phyloP scores from a whole-genome alignment of 2,329 filamentous ascomycete genomes.

The Rutstroemia sp. region DNA sequence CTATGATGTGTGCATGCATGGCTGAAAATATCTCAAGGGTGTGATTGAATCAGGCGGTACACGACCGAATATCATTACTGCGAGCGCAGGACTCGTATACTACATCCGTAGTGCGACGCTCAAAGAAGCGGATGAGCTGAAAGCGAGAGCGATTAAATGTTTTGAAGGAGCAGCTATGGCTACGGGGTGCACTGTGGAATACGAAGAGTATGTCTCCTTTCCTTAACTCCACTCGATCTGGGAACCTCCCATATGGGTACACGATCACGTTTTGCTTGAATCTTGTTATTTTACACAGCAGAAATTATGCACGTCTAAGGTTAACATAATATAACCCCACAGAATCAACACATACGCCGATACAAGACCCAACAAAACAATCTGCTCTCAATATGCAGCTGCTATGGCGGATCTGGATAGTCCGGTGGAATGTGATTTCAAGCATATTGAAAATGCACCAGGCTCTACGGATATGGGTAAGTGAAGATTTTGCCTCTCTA shows the following conservation, averaged over 20 bases:
- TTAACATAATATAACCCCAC: too few species aligned
- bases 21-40: background rate
- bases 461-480: slow-evolving; percentile 27
- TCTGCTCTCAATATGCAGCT: slow-evolving; percentile 16
- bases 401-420: slow-evolving; percentile 14
- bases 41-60: slow-evolving; percentile 27
- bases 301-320: background rate
- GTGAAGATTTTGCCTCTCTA: too few species aligned
- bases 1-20: background rate
- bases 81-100: slow-evolving; percentile 14
- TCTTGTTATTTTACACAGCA: too few species aligned
- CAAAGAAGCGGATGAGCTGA: slow-evolving; percentile 12
- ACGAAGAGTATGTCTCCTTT: slow-evolving; percentile 26
- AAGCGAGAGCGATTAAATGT: slow-evolving; percentile 17
- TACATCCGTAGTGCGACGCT: slow-evolving; percentile 16
- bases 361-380: slow-evolving; percentile 13
- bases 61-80: slow-evolving; percentile 34
- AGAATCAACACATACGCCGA: slow-evolving; percentile 21
- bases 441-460: slow-evolving; percentile 8
- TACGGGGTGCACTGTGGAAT: slow-evolving; percentile 21
- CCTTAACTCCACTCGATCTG: background rate
- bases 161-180: slow-evolving; percentile 22
- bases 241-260: too few species aligned
- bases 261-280: too few species aligned
- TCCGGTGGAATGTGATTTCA: slow-evolving; percentile 10